These are phyloP conservation scores for Diaporthe destruens DNA, from an alignment of 2,329 filamentous ascomycete genomes.

Conservation along the genomic window DNA sequence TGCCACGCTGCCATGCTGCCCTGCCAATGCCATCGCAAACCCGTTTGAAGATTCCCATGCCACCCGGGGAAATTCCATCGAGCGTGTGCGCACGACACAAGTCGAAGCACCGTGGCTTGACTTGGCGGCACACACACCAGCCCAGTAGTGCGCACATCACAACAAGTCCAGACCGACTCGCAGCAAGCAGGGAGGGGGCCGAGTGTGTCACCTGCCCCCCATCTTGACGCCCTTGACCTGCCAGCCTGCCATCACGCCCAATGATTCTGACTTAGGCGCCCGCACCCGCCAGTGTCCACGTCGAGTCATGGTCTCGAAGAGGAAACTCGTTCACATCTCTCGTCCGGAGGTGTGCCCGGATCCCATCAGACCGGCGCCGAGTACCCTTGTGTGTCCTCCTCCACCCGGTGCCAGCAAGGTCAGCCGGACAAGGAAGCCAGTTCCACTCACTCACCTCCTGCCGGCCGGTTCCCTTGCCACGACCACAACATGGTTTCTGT, in stretches of 20 bases:
- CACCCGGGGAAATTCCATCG: slow-evolving; percentile 19
- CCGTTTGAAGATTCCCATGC: slow-evolving; percentile 19
- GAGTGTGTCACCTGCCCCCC: slow-evolving; percentile 32
- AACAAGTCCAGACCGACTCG: not conserved
- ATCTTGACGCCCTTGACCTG: not conserved
- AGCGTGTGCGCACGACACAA: not conserved
- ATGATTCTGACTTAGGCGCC: slow-evolving; percentile 14
- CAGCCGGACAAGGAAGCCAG: not conserved
- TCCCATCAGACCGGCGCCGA: slow-evolving; percentile 24
- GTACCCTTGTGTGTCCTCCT: not conserved
- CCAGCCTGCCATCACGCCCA: slow-evolving; percentile 18
- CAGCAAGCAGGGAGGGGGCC: not conserved
- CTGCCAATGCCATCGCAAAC: slow-evolving; percentile 3
- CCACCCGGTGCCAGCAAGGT: not conserved
- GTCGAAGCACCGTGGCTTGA: not conserved
- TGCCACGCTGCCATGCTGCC: not conserved
- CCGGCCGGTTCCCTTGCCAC: slow-evolving; percentile 13
- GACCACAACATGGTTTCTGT: slow-evolving; percentile 1
- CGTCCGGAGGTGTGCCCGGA: slow-evolving; percentile 23
- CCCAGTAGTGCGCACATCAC: not conserved
- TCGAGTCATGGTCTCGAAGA: slow-evolving; percentile 2
- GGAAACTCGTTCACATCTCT: slow-evolving; percentile 19
- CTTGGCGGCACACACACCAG: not conserved
- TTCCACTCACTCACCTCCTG: not conserved
- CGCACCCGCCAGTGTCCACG: not conserved